Evolutionary conservation across 2,329 filamentous ascomycete species (phyloP), one percentile per base, ranked within the genome.

Genomic region (Basipetospora sp.): DNA sequence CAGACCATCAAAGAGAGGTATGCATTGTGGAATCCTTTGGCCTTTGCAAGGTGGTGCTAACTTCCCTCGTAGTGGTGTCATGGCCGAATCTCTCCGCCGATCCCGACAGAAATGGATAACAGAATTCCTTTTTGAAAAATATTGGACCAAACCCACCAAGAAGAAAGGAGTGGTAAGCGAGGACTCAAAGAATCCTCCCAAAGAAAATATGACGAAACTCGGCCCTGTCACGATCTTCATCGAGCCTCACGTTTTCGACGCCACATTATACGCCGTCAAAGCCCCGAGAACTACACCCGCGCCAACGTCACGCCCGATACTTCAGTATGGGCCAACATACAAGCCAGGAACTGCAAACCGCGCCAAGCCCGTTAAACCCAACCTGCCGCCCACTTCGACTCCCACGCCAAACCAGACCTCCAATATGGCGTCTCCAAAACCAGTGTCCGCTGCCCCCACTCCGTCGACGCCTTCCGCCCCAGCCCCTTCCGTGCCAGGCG

Each of bases 171-270:
- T 71, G 3, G 55, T 74, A 17, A 67, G 69, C 39, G 76, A 78
- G 47, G 71, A 77, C 36, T 63, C 69, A 5, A 74, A 75, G 46
- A 81, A 82, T 48, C 77, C 77, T 2, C 59, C 76, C 43, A 76
- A 80, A 55, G 71, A 84, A 32, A 75, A 69, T 43, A 83, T 85
- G 75, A 64, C 69, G 45, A 81, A 77, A 54, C 69, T 84, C 16
- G 83, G 84, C 47, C 71, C 71, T 46, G 76, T 82, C 43, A 76
- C 76, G 25, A 74, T 92, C 43, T 79, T 74, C 16, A 74, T 87
- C 42, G 83, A 87, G 54, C 84, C 84, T 31, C 81, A 90, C 51
- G 71, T 81, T 31, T 74, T 90, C 47, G 80, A 86, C 46, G 81
- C 80, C 13, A 78, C 71, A 33, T 72, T 86, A 63, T 86, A 69